A percentile compares a stretch with the other conserved stretches of the same genome.
These are phyloP conservation scores for Aspergillus ostianus DNA, from an alignment of 495 filamentous ascomycete species.

Conservation along the genomic window DNA sequence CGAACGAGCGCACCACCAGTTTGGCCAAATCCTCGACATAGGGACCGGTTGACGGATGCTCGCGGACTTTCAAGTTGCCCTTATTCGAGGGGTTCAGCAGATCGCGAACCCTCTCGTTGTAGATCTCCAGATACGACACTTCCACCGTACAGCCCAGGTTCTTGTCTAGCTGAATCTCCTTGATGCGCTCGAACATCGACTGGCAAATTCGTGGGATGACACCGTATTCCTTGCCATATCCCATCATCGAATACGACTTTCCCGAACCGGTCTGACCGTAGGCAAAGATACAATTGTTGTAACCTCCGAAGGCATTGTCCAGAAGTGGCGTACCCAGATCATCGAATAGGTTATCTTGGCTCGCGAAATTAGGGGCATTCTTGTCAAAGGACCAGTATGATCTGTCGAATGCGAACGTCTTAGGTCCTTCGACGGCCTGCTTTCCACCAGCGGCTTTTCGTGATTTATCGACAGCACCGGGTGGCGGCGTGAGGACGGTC, in stretches of 20 bases:
- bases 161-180: constrained; percentile 69
- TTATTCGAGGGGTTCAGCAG: constrained; percentile 94
- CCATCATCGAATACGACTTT: constrained; percentile 99
- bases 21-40: constrained; percentile 99
- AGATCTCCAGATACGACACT: constrained; percentile 98
- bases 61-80: constrained; percentile 93
- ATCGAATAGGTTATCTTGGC: constrained; percentile 82
- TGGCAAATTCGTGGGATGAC: constrained; percentile 98
- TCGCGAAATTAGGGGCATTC: constrained; percentile 76
- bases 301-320: constrained; percentile 97
- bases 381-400: constrained; percentile 98
- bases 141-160: constrained; percentile 88
- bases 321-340: constrained; percentile 89
- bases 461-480: constrained; percentile 58
- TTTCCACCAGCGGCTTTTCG: constrained; percentile 55
- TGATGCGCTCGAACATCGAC: constrained; percentile 92
- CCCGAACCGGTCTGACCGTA: constrained; percentile 99
- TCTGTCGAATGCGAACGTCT: constrained; percentile 92
- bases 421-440: constrained; percentile 68
- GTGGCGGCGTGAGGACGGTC: constrained; percentile 79
- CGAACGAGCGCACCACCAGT: constrained; percentile 92
- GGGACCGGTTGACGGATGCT: constrained; percentile 95
- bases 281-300: constrained; percentile 99
- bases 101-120: constrained; percentile 97
- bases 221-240: constrained; percentile 92